Conservation (phyloP, 176 grass and related monocot genomes). For the Lolium rigidum region DNA sequence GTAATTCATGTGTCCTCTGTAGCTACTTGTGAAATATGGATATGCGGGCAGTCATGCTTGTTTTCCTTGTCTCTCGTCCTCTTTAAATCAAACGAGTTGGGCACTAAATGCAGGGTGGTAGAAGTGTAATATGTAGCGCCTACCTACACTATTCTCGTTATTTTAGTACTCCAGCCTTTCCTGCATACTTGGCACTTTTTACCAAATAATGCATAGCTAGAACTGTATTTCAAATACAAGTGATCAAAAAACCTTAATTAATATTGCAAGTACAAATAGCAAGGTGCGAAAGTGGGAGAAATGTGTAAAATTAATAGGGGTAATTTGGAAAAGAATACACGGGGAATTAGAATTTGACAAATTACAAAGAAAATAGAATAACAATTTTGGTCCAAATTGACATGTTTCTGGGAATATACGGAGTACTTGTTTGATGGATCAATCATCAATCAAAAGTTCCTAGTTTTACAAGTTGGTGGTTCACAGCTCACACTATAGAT, state of each 20-base stretch:
- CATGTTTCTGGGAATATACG: neutral
- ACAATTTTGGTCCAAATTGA: neutral
- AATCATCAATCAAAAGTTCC: neutral
- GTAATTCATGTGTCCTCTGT: neutral
- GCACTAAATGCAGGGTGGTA: neutral
- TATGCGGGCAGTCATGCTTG: neutral
- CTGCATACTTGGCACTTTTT: conserved; percentile 3
- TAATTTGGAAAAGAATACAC: neutral
- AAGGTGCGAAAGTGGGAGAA: neutral
- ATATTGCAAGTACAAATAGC: neutral
- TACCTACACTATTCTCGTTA: neutral
- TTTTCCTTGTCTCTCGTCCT: neutral
- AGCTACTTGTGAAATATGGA: conserved; percentile 19
- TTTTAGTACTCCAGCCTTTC: neutral
- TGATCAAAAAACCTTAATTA: neutral
- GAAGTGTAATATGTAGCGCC: neutral
- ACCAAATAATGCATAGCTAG: neutral
- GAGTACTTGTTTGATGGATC: conserved; percentile 6
- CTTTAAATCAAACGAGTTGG: neutral
- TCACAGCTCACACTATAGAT: neutral
- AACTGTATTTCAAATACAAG: conserved; percentile 17
- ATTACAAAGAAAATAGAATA: neutral
- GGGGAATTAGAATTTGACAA: neutral
- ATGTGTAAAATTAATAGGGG: neutral
- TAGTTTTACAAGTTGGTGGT: conserved; percentile 22